These are phyloP conservation scores for Hansenula lynferdii DNA, from an alignment of 1,139 yeast species.

Conservation along the genomic window DNA sequence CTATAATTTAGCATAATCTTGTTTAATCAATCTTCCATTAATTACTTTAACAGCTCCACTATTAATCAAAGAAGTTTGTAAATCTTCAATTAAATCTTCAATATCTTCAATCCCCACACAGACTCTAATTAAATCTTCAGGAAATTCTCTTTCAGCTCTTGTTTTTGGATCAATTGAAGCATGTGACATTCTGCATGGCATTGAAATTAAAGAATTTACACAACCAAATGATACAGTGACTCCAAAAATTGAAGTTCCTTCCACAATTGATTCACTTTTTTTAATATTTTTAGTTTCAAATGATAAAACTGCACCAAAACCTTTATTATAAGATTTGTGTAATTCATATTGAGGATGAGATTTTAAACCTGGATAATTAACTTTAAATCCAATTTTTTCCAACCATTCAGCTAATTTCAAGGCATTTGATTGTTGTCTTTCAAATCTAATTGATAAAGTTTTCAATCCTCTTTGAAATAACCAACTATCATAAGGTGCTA, in stretches of 20 bases:
- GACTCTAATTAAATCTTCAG: slow-evolving; percentile 84
- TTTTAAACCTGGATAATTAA: slow-evolving; percentile 79
- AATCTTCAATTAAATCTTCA: slow-evolving; percentile 61
- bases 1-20: slow-evolving; percentile 15
- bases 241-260: slow-evolving; percentile 70
- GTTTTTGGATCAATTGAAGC: slow-evolving; percentile 91
- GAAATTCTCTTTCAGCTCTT: slow-evolving; percentile 82
- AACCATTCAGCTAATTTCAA: slow-evolving; percentile 70
- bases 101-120: slow-evolving; percentile 66
- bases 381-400: slow-evolving; percentile 54
- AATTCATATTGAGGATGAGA: slow-evolving; percentile 78
- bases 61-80: slow-evolving; percentile 60
- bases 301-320: slow-evolving; percentile 86
- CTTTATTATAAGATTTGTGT: slow-evolving; percentile 73
- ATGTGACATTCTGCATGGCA: slow-evolving; percentile 95
- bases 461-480: slow-evolving; percentile 79
- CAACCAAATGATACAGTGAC: slow-evolving; percentile 94
- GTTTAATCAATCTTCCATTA: slow-evolving; percentile 21
- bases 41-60: slow-evolving; percentile 42
- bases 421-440: slow-evolving; percentile 83
- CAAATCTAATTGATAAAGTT: slow-evolving; percentile 79
- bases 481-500: slow-evolving; percentile 92
- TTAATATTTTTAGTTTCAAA: slow-evolving; percentile 79
- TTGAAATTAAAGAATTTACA: slow-evolving; percentile 83
- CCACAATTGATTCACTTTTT: slow-evolving; percentile 69